Evolutionary conservation across 345 rosid genomes (phyloP).

Genomic region (Salix viminalis): DNA sequence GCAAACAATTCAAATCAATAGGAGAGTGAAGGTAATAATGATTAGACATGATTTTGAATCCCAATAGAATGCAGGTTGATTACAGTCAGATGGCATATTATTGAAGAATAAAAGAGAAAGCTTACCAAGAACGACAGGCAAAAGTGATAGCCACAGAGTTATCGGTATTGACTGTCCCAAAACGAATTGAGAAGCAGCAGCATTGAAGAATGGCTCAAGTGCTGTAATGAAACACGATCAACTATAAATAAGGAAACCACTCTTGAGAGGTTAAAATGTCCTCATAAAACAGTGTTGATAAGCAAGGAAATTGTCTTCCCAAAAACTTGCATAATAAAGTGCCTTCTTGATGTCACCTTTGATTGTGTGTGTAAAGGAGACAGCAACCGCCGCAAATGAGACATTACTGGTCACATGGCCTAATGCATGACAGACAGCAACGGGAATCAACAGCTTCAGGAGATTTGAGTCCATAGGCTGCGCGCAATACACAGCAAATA

Average conservation of each 20-base stretch:
- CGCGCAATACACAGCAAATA: conserved; percentile 12
- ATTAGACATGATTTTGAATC: not conserved
- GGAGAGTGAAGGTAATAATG: not conserved
- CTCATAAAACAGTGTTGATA: not conserved
- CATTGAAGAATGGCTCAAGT: conserved; percentile 97
- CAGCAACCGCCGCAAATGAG: conserved; percentile 96
- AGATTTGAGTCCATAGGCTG: conserved; percentile 80
- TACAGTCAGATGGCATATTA: not conserved
- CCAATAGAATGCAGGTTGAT: not conserved
- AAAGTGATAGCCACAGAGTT: conserved; percentile 81
- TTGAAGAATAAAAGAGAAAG: not conserved
- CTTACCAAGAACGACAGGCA: conserved; percentile 86
- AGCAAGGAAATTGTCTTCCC: not conserved
- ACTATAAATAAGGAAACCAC: not conserved
- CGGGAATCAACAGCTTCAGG: conserved; percentile 80
- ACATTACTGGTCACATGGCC: conserved; percentile 95
- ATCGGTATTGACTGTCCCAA: conserved; percentile 82
- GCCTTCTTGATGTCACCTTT: conserved; percentile 46
- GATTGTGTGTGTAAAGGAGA: conserved; percentile 91
- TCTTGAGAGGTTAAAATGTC: not conserved
- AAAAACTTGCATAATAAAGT: not conserved
- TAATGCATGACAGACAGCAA: conserved; percentile 85
- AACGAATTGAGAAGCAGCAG: conserved; percentile 87
- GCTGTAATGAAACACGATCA: conserved; percentile 44
- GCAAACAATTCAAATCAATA: not conserved